Base-by-base conservation (phyloP, 345 rosid species). In the Corchorus olitorius region DNA sequence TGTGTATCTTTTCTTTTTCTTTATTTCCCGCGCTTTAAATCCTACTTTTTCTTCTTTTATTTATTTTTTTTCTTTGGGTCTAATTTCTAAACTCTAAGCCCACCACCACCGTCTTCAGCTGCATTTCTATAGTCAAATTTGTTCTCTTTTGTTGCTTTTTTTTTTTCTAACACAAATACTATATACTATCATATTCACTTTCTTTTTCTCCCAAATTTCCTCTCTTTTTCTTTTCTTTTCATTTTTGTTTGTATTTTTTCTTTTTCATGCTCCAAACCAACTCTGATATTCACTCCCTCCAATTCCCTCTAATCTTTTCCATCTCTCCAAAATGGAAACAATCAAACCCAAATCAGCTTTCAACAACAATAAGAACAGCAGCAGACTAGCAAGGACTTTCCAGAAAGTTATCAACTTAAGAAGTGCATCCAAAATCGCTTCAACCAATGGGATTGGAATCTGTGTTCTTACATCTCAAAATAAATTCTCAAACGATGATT, bases 401-500 rank as follows among this genome's bases (percentile, higher is more conserved):
- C 94, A 87, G 66, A 89, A 83, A 37, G 92, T 93, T 11, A 87
- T 92, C 81, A 91, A 75, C 82, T 73, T 90, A 22, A 79, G 86
- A 70, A 75, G 86, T 6, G 82, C 90, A 2, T 78, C 89, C 7
- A 88, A 76, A 71, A 89, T 84, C 4, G 84, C 88, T 6, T 88
- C 92, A 59, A 87, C 59, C 79, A 91, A 87, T 78, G 89, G 93
- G 37, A 89, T 89, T 76, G 93, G 98, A 1, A 89, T 88, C 72
- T 92, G 97, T 79, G 85, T 91, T 77, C 84, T 89, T 58, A 67
- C 85, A 2, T 84, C 94, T 0, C 93, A 89, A 0, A 83, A 82
- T 56, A 90, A 88, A 55, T 74, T 83, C 75, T 81, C 81, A 14
- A 84, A 72, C 6, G 85, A 84, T 5, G 87, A 73, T 19, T 17